Conservation (phyloP, 306 rosid species). For the Sphenostylis stenocarpa region DNA sequence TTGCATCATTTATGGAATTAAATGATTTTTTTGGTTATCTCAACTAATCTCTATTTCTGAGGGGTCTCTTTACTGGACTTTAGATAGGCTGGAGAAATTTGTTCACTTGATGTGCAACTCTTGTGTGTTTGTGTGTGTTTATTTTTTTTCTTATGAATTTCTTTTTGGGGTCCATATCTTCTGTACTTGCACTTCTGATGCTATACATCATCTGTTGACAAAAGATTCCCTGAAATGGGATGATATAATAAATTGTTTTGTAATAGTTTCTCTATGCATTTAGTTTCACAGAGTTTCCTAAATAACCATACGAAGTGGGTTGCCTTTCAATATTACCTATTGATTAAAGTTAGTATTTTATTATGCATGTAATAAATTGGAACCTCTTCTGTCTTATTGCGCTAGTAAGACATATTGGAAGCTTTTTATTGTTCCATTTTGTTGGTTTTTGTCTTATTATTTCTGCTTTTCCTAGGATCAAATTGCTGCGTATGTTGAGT, state of each 20-base stretch:
- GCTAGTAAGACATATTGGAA: neutral
- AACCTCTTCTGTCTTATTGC: neutral
- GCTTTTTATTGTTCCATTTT: conserved; percentile 3
- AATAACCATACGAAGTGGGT: neutral
- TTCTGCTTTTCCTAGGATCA: conserved; percentile 60
- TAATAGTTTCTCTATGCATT: neutral
- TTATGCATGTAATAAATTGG: conserved; percentile 1
- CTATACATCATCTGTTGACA: neutral
- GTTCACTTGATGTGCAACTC: neutral
- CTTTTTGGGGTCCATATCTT: neutral
- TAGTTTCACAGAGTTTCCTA: neutral
- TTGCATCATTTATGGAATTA: neutral
- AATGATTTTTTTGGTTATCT: neutral
- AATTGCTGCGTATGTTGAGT: conserved; percentile 90
- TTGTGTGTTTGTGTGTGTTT: neutral
- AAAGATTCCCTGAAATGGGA: neutral
- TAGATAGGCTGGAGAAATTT: neutral
- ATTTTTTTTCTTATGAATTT: too few species aligned
- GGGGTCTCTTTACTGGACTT: neutral
- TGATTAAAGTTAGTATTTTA: neutral
- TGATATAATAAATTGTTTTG: neutral
- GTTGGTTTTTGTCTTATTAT: conserved; percentile 14
- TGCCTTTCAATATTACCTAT: neutral
- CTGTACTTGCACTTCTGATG: neutral
- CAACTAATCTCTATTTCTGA: neutral